phyloP scores from a whole-genome alignment of 1,284 basidiomycete species.

The Irpex rosettiformis region DNA sequence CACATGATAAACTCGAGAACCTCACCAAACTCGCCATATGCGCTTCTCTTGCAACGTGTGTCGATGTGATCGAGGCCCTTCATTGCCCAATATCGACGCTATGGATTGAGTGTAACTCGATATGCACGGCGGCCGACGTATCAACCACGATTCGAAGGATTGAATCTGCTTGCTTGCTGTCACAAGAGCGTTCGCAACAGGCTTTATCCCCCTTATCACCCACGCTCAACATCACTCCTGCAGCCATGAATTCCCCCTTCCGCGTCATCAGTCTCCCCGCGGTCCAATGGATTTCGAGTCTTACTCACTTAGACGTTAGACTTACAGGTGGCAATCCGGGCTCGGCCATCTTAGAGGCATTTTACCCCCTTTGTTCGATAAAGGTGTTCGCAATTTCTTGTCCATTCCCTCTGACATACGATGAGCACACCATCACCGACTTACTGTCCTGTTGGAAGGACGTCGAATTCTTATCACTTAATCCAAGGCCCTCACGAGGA shows the following conservation, averaged over 20 bases:
- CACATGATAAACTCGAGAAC: neutral
- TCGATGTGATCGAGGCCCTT: neutral
- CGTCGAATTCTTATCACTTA: conserved; percentile 11
- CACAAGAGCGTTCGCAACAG: neutral
- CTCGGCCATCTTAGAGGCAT: neutral
- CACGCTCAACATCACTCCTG: neutral
- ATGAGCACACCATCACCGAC: conserved; percentile 1
- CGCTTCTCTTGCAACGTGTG: neutral
- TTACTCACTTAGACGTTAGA: conserved; percentile 7
- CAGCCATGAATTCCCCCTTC: neutral
- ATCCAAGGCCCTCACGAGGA: conserved; percentile 10
- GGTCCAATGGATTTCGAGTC: conserved; percentile 1
- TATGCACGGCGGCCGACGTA: neutral
- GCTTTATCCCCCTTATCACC: neutral
- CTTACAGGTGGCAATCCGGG: neutral
- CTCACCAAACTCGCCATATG: neutral
- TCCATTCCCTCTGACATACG: conserved; percentile 10
- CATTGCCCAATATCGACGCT: neutral
- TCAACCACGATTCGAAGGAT: neutral
- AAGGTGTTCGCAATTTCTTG: conserved; percentile 3
- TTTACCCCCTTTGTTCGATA: conserved; percentile 4
- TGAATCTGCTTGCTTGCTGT: neutral
- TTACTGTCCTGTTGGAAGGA: conserved; percentile 11
- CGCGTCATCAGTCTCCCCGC: neutral
- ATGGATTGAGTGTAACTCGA: neutral